A percentile compares a stretch with the other conserved stretches of the same genome.
Conservation (phyloP, 805 yeast genomes). For the Blastobotrys chiropterorum region DNA sequence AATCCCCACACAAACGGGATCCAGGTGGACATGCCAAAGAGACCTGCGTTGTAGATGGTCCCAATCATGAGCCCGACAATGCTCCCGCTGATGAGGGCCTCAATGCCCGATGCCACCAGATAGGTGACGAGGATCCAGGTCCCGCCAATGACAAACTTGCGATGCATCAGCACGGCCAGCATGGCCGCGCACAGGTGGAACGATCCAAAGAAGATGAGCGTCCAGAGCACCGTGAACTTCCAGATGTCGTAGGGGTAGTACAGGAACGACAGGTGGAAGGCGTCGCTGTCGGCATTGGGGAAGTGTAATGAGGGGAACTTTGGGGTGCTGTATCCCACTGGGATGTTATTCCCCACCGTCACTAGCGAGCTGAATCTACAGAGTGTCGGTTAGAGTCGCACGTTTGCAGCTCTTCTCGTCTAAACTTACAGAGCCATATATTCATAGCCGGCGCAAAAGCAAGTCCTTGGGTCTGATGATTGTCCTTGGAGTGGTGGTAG, state of each 20-base stretch:
- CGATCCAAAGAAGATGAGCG: constrained; percentile 56
- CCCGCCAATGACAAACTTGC: constrained; percentile 36
- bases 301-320: constrained; percentile 72
- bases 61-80: constrained; percentile 68
- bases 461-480: not conserved
- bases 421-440: not conserved
- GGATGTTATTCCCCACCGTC: constrained; percentile 36
- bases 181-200: constrained; percentile 61
- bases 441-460: not conserved
- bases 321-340: constrained; percentile 79
- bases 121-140: constrained; percentile 40
- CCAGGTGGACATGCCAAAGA: constrained; percentile 91
- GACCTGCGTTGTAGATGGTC: constrained; percentile 72
- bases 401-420: too few species aligned
- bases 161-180: constrained; percentile 49
- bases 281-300: constrained; percentile 44
- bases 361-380: constrained; percentile 11
- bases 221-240: constrained; percentile 79
- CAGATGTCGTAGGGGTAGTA: constrained; percentile 71
- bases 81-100: constrained; percentile 68
- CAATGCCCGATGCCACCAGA: constrained; percentile 48
- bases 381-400: too few species aligned
- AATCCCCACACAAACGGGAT: constrained; percentile 80
- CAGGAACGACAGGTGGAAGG: constrained; percentile 48
- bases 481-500: not conserved